Base-by-base conservation (phyloP, 495 filamentous ascomycete genomes). In the Penicillium steckii region DNA sequence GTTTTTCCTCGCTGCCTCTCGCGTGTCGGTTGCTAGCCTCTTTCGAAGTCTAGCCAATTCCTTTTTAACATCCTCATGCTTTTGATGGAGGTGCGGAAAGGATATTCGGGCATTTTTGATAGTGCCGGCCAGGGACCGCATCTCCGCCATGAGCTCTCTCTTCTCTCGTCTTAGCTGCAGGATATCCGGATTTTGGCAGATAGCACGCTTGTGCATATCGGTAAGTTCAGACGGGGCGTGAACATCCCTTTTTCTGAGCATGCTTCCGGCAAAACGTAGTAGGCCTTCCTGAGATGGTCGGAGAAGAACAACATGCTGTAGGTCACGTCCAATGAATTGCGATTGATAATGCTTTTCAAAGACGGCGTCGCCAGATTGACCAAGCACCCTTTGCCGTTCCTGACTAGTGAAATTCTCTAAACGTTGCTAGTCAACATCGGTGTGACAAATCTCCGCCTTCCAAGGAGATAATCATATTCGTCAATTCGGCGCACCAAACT, bases 291-390 rank as follows among this genome's bases (percentile, higher is more conserved):
- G 33, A 44, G 57, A 24, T 3, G 55, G 55, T 37, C 52, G 49
- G 57, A 68, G 62, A 33, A 66, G 60, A 50, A 67, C 53, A 7
- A 69, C 44, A 63, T 64, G 8, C 24, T 67, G 32, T 21, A 67
- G 61, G 49, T 67, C 60, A 15, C 49, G 51, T 21, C 15, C 8
- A 50, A 69, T 65, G 51, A 67, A 67, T 32, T 69, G 33, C 40
- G 49, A 59, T 49, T 69, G 47, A 26, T 69, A 69, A 21, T 67
- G 51, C 43, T 45, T 69, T 64, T 69, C 50, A 53, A 67, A 67
- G 37, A 69, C 52, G 6, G 43, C 35, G 37, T 65, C 44, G 18
- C 66, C 53, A 12, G 59, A 69, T 59, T 69, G 50, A 18, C 61
- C 43, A 42, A 69, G 64, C 38, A 67, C 63, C 27, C 61, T 62